Conservation (phyloP, 1,284 basidiomycete species). For the Fomes fomentarius region DNA sequence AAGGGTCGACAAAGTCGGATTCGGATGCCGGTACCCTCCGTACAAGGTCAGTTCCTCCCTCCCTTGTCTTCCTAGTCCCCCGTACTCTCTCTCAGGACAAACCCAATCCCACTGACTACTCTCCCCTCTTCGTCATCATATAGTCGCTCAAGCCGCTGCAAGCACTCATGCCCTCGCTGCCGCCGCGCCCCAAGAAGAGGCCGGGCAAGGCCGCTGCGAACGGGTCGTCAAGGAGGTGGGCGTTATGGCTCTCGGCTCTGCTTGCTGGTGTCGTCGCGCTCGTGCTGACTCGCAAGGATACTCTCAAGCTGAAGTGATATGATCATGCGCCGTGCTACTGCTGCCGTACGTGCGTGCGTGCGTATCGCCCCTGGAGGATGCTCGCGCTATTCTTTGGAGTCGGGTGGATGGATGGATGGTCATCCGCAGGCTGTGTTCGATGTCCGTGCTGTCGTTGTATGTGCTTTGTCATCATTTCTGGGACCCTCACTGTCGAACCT, state of each 20-base stretch:
- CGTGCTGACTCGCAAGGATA: constrained; percentile 10
- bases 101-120: no score
- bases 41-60: constrained; percentile 48
- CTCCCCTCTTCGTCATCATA: neutral
- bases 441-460: no score
- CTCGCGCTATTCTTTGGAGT: no score
- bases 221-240: constrained; percentile 18
- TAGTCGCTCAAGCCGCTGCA: constrained; percentile 9
- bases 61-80: neutral
- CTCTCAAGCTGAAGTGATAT: neutral
- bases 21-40: constrained; percentile 66
- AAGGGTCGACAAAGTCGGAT: constrained; percentile 56
- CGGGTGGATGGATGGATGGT: no score
- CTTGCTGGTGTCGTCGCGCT: constrained; percentile 9
- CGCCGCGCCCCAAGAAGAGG: constrained; percentile 39
- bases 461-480: no score
- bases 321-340: no score
- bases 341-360: no score
- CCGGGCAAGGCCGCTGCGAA: no score
- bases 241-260: constrained; percentile 18
- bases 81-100: no score
- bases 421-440: no score
- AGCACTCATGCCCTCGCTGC: constrained; percentile 22
- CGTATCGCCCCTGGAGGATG: no score
- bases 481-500: no score